Base-by-base conservation (phyloP, 31 red algal genomes). In the Porphyra umbilicalis region DNA sequence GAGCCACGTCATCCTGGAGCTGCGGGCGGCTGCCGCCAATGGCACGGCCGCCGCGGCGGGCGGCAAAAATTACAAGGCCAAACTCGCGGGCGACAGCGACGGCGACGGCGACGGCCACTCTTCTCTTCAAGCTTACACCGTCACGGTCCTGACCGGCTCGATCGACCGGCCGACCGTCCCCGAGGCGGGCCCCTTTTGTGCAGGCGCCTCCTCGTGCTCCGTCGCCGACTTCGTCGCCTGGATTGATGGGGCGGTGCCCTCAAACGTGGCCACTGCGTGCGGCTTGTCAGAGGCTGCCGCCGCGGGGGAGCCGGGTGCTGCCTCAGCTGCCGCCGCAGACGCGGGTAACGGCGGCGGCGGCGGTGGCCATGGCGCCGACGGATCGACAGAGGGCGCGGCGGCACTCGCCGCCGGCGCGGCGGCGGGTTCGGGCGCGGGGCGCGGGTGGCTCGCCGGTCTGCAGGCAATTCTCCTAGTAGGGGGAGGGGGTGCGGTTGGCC, bases 1-100 rank as follows among this genome's bases (percentile, higher is more conserved):
- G 39, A 75, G 82, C 36, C 86, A 88, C 74, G 38, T 88, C 1
- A 83, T 88, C 29, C 76, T 88, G 31, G 86, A 88, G 76, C 80
- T 88, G 35, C 75, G 80, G 37, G 10, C 39, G 10, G 78, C 31
- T 2, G 75, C 20, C 2, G 31, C 76, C 76, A 34, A 81, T 6
- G 42, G 40, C 18, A 33, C n/a, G 10, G 79, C 36, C 33, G 4
- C 18, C 16, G 16, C 33, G 77, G 35, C 3, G 18, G 77, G 77
- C 14, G n/a, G n/a, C n/a, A n/a, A n/a, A n/a, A n/a, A n/a, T n/a
- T n/a, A n/a, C n/a, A n/a, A n/a, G n/a, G n/a, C n/a, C n/a, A n/a
- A n/a, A n/a, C n/a, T n/a, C n/a, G n/a, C n/a, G n/a, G n/a, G n/a
- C n/a, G n/a, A n/a, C n/a, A n/a, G n/a, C n/a, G n/a, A n/a, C n/a